Percentiles rank a stretch among this genome's conserved stretches.
phyloP scores from a whole-genome alignment of 805 yeast genomes.

The Yamadazyma endophytica region DNA sequence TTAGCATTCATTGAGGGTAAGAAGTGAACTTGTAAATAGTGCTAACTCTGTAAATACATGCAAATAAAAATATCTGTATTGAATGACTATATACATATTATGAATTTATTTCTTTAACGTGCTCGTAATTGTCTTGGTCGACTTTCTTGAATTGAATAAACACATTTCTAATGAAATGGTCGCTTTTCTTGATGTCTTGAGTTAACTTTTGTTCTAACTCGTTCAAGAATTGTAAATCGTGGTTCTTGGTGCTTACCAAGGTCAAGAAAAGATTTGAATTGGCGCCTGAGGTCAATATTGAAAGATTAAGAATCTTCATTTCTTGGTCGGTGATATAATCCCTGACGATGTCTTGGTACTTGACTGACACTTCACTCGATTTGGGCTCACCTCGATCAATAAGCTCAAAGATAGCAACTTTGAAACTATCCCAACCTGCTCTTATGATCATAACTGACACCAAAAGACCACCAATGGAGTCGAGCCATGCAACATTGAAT shows the following conservation, averaged over 20 bases:
- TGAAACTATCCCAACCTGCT: slow-evolving; percentile 79
- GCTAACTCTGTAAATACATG: slow-evolving; percentile 6
- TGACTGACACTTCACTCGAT: slow-evolving; percentile 45
- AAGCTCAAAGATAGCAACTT: slow-evolving; percentile 67
- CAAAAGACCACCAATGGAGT: slow-evolving; percentile 85
- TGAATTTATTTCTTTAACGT: slow-evolving; percentile 7
- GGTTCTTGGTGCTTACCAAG: slow-evolving; percentile 19
- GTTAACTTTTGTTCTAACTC: slow-evolving; percentile 29
- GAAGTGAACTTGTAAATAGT: neutral
- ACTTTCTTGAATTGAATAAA: slow-evolving; percentile 11
- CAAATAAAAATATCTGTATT: neutral
- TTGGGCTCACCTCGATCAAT: slow-evolving; percentile 65
- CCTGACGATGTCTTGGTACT: slow-evolving; percentile 37
- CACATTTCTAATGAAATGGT: slow-evolving; percentile 42
- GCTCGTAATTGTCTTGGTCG: slow-evolving; percentile 1
- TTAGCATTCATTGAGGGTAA: slow-evolving; percentile 66
- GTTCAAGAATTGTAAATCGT: slow-evolving; percentile 26
- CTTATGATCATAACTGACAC: slow-evolving; percentile 79
- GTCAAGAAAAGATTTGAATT: slow-evolving; percentile 39
- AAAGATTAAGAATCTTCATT: slow-evolving; percentile 35
- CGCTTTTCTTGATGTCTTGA: slow-evolving; percentile 29
- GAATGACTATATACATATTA: slow-evolving; percentile 1
- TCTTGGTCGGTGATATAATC: slow-evolving; percentile 21
- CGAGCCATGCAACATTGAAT: slow-evolving; percentile 76
- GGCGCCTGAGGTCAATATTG: slow-evolving; percentile 57